Evolutionary conservation across 2,329 filamentous ascomycete genomes (phyloP).

Genomic region (Daldinia sp.): DNA sequence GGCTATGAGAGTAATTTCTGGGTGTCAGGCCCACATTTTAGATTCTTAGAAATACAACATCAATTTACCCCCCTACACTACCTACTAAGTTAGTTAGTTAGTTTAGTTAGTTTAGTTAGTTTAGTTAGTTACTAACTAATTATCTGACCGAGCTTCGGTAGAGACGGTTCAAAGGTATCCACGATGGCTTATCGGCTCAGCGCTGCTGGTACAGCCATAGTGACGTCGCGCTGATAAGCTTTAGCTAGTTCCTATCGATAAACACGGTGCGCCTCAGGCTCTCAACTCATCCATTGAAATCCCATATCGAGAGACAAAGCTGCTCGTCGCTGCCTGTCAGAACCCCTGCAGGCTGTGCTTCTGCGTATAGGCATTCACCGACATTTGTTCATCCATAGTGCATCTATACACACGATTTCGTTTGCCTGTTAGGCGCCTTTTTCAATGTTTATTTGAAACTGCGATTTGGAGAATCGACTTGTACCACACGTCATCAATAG

Average conservation of each 20-base stretch:
- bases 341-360: slow-evolving; percentile 7
- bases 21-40: too few relatives aligned
- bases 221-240: slow-evolving; percentile 51
- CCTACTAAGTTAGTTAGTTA: too few relatives aligned
- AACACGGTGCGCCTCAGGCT: slow-evolving; percentile 25
- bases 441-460: not conserved
- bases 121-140: too few relatives aligned
- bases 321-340: slow-evolving; percentile 23
- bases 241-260: not conserved
- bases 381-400: slow-evolving; percentile 7
- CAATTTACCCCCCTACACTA: too few relatives aligned
- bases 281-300: slow-evolving; percentile 19
- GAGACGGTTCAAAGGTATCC: slow-evolving; percentile 1
- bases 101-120: too few relatives aligned
- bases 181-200: slow-evolving; percentile 34
- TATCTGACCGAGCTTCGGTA: not conserved
- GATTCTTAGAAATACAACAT: too few relatives aligned
- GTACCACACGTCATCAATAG: slow-evolving; percentile 7
- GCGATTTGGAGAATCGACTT: not conserved
- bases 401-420: slow-evolving; percentile 11
- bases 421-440: slow-evolving; percentile 9
- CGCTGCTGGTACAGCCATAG: slow-evolving; percentile 9
- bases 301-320: slow-evolving; percentile 5
- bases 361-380: slow-evolving; percentile 17
- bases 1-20: too few relatives aligned